phyloP scores from a whole-genome alignment of 495 filamentous ascomycete genomes.

The Penicillium simplicissimum region DNA sequence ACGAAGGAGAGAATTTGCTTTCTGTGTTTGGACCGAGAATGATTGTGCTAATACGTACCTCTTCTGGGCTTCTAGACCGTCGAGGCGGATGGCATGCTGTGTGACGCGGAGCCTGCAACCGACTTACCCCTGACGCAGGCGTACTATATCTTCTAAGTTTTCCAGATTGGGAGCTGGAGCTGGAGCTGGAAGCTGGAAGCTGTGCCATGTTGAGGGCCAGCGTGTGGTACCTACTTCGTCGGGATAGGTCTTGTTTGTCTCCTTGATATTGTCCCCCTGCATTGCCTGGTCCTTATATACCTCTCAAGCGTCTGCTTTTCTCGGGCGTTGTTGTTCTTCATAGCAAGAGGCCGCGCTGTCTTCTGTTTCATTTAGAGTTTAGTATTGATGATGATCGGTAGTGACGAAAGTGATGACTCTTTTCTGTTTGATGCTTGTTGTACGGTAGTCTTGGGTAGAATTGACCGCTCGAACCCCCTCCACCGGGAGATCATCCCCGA shows the following conservation, averaged over 20 bases:
- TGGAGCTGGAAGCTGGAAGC: constrained; percentile 13
- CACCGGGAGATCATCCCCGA: neutral
- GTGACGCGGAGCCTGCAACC: constrained; percentile 71
- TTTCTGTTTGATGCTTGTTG: neutral
- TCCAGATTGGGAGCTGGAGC: no score
- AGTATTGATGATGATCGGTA: constrained; percentile 6
- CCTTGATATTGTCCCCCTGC: neutral
- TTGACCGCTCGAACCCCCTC: neutral
- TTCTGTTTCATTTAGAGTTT: constrained; percentile 4
- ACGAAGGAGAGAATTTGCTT: constrained; percentile 7
- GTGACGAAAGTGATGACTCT: constrained; percentile 21
- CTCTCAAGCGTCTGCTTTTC: constrained; percentile 23
- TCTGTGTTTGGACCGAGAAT: neutral
- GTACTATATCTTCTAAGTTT: constrained; percentile 70
- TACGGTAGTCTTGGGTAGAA: neutral
- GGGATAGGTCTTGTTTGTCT: neutral
- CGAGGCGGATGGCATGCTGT: constrained; percentile 79
- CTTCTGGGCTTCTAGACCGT: constrained; percentile 50
- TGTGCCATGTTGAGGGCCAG: neutral
- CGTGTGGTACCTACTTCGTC: neutral
- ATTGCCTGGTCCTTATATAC: constrained; percentile 23
- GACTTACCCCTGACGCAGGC: constrained; percentile 78
- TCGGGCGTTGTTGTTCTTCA: constrained; percentile 10
- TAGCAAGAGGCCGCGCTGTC: constrained; percentile 10
- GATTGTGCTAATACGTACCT: neutral